A percentile compares a stretch with the other conserved stretches of the same genome.
Evolutionary conservation across 1,284 basidiomycete species (phyloP).

Genomic region (Inonotus obliquus): DNA sequence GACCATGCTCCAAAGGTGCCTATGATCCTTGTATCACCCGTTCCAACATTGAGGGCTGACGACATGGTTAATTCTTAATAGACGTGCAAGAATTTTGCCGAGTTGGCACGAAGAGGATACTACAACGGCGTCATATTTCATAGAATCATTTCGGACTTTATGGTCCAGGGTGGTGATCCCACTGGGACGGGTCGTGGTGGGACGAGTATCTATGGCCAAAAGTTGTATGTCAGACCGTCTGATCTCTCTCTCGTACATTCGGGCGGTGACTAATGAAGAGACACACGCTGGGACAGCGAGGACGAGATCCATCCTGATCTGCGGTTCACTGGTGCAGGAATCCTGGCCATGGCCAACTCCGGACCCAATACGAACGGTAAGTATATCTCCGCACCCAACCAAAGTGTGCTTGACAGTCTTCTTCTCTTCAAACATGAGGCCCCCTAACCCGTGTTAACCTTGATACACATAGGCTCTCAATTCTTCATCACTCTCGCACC

Average conservation of each 20-base stretch:
- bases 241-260: not conserved
- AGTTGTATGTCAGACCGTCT: slow-evolving; percentile 56
- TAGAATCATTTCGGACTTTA: slow-evolving; percentile 90
- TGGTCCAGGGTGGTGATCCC: slow-evolving; percentile 93
- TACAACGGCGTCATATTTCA: slow-evolving; percentile 88
- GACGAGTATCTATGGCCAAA: slow-evolving; percentile 88
- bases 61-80: slow-evolving; percentile 28
- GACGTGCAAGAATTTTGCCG: slow-evolving; percentile 94
- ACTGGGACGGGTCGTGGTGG: slow-evolving; percentile 94
- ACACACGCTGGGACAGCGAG: slow-evolving; percentile 33
- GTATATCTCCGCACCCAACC: slow-evolving; percentile 20
- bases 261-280: not conserved
- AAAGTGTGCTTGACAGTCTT: not conserved
- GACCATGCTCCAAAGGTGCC: slow-evolving; percentile 83
- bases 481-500: slow-evolving; percentile 90
- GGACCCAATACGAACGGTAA: slow-evolving; percentile 90
- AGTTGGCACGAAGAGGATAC: slow-evolving; percentile 79
- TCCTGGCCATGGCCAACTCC: slow-evolving; percentile 95
- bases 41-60: not conserved
- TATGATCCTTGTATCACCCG: slow-evolving; percentile 4
- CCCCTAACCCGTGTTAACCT: not conserved
- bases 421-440: not conserved
- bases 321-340: slow-evolving; percentile 92
- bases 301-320: slow-evolving; percentile 87
- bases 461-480: slow-evolving; percentile 68